A percentile compares a stretch with the other conserved stretches of the same genome.
Conservation (phyloP, 805 yeast species). For the Jamesozyma gamospora region DNA sequence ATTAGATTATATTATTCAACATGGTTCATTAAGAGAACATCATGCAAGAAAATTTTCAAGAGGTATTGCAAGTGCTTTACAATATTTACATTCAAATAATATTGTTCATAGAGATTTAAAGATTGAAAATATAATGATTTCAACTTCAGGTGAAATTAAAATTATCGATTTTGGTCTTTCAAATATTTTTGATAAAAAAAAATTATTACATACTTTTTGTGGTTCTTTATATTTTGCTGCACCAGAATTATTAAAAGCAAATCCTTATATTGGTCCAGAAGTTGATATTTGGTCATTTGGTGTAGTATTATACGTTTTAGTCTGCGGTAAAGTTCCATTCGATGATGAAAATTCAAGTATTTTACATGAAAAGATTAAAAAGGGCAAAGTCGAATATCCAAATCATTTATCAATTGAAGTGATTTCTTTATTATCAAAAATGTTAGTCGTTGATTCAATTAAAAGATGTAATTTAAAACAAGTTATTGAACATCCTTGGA, state of each 20-base stretch:
- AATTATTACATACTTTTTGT: constrained; percentile 83
- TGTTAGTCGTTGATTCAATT: constrained; percentile 84
- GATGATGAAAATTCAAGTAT: constrained; percentile 91
- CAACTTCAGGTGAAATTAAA: constrained; percentile 86
- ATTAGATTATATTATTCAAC: constrained; percentile 93
- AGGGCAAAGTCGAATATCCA: constrained; percentile 89
- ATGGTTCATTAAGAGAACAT: constrained; percentile 86
- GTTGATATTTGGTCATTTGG: constrained; percentile 99
- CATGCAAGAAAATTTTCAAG: constrained; percentile 93
- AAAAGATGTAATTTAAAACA: constrained; percentile 73
- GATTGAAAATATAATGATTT: constrained; percentile 92
- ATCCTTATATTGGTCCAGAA: constrained; percentile 92
- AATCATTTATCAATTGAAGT: constrained; percentile 70
- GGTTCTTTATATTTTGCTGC: constrained; percentile 98
- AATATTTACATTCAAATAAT: constrained; percentile 86
- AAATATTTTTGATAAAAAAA: constrained; percentile 64
- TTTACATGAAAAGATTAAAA: constrained; percentile 85
- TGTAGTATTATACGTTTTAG: constrained; percentile 86
- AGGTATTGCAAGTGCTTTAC: constrained; percentile 87
- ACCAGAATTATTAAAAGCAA: constrained; percentile 87
- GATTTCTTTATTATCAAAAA: constrained; percentile 65
- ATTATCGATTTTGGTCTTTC: constrained; percentile 95
- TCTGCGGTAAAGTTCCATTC: constrained; percentile 96
- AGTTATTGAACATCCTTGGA: constrained; percentile 88
- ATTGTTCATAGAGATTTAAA: constrained; percentile 95